Conservation (phyloP, 805 yeast species). For the Kockiozyma suomiensis region DNA sequence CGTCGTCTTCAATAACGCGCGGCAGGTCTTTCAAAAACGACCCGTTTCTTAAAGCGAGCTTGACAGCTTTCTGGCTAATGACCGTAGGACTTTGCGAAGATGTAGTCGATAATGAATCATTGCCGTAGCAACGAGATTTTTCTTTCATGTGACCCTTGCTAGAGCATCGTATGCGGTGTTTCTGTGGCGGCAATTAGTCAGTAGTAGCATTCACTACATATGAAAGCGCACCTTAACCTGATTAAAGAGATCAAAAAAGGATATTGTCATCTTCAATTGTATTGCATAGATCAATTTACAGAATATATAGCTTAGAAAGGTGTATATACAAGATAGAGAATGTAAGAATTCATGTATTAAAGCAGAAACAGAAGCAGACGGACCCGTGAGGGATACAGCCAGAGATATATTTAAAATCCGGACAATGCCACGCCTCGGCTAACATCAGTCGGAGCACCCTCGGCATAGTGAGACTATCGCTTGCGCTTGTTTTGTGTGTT, state of each 20-base stretch:
- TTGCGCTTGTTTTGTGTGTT: no score
- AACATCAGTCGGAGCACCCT: neutral
- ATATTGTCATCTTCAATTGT: neutral
- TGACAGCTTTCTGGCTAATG: neutral
- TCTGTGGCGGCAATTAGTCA: neutral
- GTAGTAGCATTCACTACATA: neutral
- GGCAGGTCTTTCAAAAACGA: neutral
- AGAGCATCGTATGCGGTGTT: neutral
- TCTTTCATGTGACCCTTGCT: neutral
- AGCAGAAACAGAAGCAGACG: neutral
- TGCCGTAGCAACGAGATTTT: neutral
- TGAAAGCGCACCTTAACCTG: neutral
- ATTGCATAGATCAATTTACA: no score
- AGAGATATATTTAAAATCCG: neutral
- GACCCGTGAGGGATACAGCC: no score
- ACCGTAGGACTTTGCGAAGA: neutral
- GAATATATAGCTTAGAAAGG: no score
- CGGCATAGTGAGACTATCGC: no score
- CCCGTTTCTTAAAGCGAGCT: constrained; percentile 2
- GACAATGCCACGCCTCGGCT: neutral
- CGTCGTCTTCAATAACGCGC: neutral
- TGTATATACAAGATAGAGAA: neutral
- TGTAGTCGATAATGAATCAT: neutral
- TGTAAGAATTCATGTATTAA: neutral
- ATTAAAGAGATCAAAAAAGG: neutral